Evolutionary conservation across 2,329 filamentous ascomycete genomes (phyloP).

Genomic region (Ophioceras dolichostomum): DNA sequence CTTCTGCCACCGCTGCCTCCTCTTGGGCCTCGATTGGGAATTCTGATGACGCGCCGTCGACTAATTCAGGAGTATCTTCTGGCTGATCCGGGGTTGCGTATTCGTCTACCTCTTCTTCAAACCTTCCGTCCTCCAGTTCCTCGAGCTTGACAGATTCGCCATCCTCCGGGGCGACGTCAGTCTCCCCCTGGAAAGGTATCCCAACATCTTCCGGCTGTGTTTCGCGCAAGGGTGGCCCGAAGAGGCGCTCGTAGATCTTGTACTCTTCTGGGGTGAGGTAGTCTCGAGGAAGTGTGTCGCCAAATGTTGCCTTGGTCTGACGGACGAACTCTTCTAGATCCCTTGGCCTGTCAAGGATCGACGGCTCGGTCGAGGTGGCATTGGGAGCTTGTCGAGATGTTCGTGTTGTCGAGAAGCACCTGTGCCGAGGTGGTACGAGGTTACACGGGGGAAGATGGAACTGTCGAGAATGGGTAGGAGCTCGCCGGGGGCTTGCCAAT

Average conservation of each 20-base stretch:
- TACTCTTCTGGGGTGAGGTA: constrained; percentile 61
- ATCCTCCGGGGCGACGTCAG: constrained; percentile 7
- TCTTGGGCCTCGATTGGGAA: neutral
- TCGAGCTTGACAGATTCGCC: constrained; percentile 35
- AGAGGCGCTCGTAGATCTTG: constrained; percentile 65
- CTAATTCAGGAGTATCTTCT: too few relatives aligned
- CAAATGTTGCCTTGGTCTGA: constrained; percentile 61
- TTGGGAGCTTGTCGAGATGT: neutral
- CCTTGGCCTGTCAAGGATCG: constrained; percentile 1
- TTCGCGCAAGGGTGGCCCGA: constrained; percentile 59
- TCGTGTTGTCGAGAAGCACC: constrained; percentile 4
- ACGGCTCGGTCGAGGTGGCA: neutral
- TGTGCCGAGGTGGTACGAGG: neutral
- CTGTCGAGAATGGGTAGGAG: neutral
- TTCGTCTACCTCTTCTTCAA: constrained; percentile 39
- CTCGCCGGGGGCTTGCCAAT: neutral
- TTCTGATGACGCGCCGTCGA: too few relatives aligned
- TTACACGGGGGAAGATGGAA: neutral
- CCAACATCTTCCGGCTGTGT: constrained; percentile 48
- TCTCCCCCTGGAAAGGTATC: constrained; percentile 22
- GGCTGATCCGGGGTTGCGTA: too few relatives aligned
- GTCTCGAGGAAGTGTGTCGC: constrained; percentile 61
- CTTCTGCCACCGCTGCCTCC: neutral
- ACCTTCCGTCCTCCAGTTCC: constrained; percentile 39
- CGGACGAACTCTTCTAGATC: constrained; percentile 54